Evolutionary conservation across 441 rosid species (phyloP).

Genomic region (Rhodomyrtus psidioides): DNA sequence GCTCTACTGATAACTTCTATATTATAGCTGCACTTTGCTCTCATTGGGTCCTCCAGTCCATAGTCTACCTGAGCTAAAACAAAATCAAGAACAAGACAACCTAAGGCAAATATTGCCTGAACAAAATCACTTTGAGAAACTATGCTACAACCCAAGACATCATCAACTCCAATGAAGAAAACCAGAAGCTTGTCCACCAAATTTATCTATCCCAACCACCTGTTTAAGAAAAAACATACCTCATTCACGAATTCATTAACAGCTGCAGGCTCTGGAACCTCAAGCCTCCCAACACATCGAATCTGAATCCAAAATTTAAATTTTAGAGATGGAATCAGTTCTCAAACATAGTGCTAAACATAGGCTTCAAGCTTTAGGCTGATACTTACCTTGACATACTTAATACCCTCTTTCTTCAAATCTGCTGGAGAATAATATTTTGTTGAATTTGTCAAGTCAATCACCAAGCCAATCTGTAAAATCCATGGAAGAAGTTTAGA

Average conservation of each 20-base stretch:
- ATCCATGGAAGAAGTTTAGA: constrained; percentile 1
- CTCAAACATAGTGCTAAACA: neutral
- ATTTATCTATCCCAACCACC: neutral
- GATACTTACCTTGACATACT: constrained; percentile 76
- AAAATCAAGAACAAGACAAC: neutral
- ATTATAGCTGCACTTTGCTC: neutral
- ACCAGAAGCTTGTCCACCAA: neutral
- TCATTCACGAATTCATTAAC: constrained; percentile 86
- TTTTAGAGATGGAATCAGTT: neutral
- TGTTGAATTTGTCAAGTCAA: constrained; percentile 93
- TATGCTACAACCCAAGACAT: neutral
- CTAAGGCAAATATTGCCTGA: neutral
- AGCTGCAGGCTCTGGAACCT: constrained; percentile 83
- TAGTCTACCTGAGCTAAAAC: neutral
- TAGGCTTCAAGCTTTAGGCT: neutral
- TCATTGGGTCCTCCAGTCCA: neutral
- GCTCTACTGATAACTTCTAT: neutral
- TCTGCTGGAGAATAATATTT: constrained; percentile 76
- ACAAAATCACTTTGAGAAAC: neutral
- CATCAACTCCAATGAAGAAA: neutral
- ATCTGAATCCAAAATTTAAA: constrained; percentile 40
- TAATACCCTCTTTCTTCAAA: constrained; percentile 87
- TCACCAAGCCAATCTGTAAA: constrained; percentile 92
- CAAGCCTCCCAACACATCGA: constrained; percentile 87
- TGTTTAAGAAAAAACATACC: constrained; percentile 32